Evolutionary conservation across 2,329 filamentous ascomycete species (phyloP), one percentile per base, ranked within the genome.

Genomic region (Xylariaceae sp.): DNA sequence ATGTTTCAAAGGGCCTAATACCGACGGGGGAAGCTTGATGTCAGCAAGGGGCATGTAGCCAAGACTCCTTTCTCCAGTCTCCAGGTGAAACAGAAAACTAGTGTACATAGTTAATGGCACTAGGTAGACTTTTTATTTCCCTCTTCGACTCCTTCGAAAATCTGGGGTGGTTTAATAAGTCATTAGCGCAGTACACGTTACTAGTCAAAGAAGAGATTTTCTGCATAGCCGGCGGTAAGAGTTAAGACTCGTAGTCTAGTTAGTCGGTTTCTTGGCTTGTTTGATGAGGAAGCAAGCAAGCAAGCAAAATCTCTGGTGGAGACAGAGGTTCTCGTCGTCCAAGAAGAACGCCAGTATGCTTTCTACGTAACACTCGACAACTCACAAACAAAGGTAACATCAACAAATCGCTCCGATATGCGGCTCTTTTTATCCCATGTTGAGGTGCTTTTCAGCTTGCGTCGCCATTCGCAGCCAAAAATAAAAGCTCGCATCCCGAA

Each of bases 361-460:
- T 28, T 40, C 31, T 33, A 36, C 34, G 21, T n/a, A n/a, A n/a
- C n/a, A n/a, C n/a, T n/a, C n/a, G n/a, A n/a, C n/a, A n/a, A n/a
- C n/a, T n/a, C n/a, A n/a, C n/a, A n/a, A n/a, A n/a, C n/a, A n/a
- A 29, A 11, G 11, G 28, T 6, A 6, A 11, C 11, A 11, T 11
- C 28, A 29, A 11, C 6, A 24, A 48, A 29, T 51, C 34, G 16
- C 49, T 57, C 53, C 54, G 41, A 53, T 51, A 21, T 58, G 54
- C 58, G 58, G 58, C 58, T 60, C 57, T 47, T 44, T 43, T 4
- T 37, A 51, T 44, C 45, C 34, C 24, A 36, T 12, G 12, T 37
- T n/a, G 9, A 24, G 19, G 24, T 26, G 11, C 19, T 17, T 21
- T 14, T 29, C 37, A 51, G 31, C 23, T 26, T 21, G 34, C 34